Conservation (phyloP, 192 early-diverging fungal species). For the Coemansia sp. region DNA sequence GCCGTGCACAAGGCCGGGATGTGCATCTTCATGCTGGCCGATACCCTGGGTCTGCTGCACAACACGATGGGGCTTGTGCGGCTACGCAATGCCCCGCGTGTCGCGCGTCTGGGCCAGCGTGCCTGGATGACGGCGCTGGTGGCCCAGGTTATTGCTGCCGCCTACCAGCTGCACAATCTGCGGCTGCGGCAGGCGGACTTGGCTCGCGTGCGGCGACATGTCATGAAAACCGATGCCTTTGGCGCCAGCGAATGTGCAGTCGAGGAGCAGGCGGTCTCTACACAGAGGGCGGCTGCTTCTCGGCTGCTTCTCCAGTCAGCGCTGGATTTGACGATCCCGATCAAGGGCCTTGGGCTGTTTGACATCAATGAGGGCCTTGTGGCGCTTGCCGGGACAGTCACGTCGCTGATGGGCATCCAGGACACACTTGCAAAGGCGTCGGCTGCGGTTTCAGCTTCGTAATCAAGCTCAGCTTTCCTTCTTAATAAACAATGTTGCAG, state of each 20-base stretch:
- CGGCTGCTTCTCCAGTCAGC: slow-evolving; percentile 33
- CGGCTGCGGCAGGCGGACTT: slow-evolving; percentile 30
- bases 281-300: slow-evolving; percentile 14
- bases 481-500: neutral
- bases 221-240: slow-evolving; percentile 32
- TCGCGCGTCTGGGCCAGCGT: slow-evolving; percentile 35
- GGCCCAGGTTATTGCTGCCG: slow-evolving; percentile 25
- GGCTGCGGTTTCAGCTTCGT: neutral
- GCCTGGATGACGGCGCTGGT: slow-evolving; percentile 43
- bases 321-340: slow-evolving; percentile 54
- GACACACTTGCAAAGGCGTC: slow-evolving; percentile 27
- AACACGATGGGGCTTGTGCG: slow-evolving; percentile 23
- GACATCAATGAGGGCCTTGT: slow-evolving; percentile 55
- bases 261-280: slow-evolving; percentile 26
- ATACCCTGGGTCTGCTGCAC: slow-evolving; percentile 37
- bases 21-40: slow-evolving; percentile 48
- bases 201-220: slow-evolving; percentile 29
- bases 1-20: slow-evolving; percentile 45
- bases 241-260: slow-evolving; percentile 34
- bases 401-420: slow-evolving; percentile 54
- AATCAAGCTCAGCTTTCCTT: neutral
- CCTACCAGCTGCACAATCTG: slow-evolving; percentile 40
- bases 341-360: slow-evolving; percentile 44
- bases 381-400: slow-evolving; percentile 55
- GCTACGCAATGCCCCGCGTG: slow-evolving; percentile 22